These are phyloP conservation scores for Colletotrichum zoysiae DNA, from an alignment of 2,329 filamentous ascomycete genomes.

Conservation along the genomic window DNA sequence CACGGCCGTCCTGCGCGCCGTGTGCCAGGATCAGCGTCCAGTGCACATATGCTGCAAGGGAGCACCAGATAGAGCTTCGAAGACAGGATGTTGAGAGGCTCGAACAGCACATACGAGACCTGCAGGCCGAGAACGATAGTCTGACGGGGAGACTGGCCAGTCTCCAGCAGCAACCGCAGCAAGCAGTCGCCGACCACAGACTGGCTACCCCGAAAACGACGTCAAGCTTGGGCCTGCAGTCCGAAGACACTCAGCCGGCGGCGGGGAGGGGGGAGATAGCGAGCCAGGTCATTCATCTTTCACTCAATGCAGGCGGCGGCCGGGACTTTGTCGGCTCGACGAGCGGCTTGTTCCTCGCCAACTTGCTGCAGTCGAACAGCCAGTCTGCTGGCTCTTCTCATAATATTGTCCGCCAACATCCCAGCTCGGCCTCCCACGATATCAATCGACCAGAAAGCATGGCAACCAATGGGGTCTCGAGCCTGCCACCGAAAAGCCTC, in stretches of 20 bases:
- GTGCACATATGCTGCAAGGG: conserved; percentile 53
- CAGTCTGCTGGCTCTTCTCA: conserved; percentile 30
- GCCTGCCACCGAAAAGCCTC: conserved; percentile 51
- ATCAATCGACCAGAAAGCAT: conserved; percentile 11
- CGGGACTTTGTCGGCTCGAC: conserved; percentile 57
- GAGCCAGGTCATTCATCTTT: conserved; percentile 58
- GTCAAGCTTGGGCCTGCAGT: conserved; percentile 8
- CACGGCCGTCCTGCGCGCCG: conserved; percentile 51
- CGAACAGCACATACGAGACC: conserved; percentile 50
- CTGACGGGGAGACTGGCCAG: conserved; percentile 43
- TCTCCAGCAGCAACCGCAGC: conserved; percentile 16
- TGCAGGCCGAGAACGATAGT: conserved; percentile 49
- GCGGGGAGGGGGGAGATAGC: conserved; percentile 50
- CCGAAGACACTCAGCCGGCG: background rate
- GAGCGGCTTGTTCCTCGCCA: conserved; percentile 57
- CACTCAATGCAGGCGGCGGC: conserved; percentile 56
- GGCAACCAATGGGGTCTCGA: conserved; percentile 22
- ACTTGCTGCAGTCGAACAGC: conserved; percentile 50
- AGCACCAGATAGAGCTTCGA: conserved; percentile 46
- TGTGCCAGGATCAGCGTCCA: conserved; percentile 51
- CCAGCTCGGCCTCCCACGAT: background rate
- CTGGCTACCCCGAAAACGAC: conserved; percentile 10
- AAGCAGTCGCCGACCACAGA: conserved; percentile 4
- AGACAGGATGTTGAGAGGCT: conserved; percentile 52
- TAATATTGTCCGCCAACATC: conserved; percentile 31